Base-by-base conservation (phyloP, 2,329 filamentous ascomycete species). In the Fusarium torreyae region DNA sequence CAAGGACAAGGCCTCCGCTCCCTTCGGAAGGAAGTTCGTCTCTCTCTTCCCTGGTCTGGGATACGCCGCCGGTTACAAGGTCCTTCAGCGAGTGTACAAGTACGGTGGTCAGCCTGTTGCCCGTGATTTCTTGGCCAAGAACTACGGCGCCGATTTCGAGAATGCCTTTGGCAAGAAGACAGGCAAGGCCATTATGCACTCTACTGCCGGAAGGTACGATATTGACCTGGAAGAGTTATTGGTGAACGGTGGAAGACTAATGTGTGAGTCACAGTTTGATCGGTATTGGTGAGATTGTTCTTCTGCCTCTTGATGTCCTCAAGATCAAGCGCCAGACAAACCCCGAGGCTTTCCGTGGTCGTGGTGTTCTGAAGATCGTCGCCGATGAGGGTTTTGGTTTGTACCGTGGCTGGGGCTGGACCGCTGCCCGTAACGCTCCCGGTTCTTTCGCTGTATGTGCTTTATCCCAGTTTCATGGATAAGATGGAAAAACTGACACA, bases 261-360 rank as follows among this genome's bases (percentile, higher is more conserved):
- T 58, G 28, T n/a, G 46, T 17, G n/a, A 45, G 61, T 24, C 68
- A 17, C 44, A 95, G 93, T 83, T 79, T 99, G 77, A 97, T 99
- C 77, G 96, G 96, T 76, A 97, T 99, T 75, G 96, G 96, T 78
- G 96, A 99, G 85, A 97, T 99, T 71, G 89, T 99, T 62, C 89
- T 99, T 31, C 88, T 99, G 40, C 96, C 96, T 42, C 89, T 99
- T 65, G 96, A 99, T 75, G 95, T 99, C 39, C 88, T 99, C 69
- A 99, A 99, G 89, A 99, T 99, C 85, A 99, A 99, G 89, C 91
- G 96, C 76, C 96, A 99, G 85, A 99, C 96, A 73, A 99, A 99
- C 86, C 96, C 96, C 40, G 96, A 98, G 78, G 94, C 96, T 36
- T 99, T 99, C 90, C 90, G 94, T 73, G 95, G 95, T 74, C 92